Percentiles rank a stretch among this genome's conserved stretches.
These are phyloP conservation scores for Xanthoceras sorbifolium DNA, from an alignment of 345 rosid species.

Conservation along the genomic window DNA sequence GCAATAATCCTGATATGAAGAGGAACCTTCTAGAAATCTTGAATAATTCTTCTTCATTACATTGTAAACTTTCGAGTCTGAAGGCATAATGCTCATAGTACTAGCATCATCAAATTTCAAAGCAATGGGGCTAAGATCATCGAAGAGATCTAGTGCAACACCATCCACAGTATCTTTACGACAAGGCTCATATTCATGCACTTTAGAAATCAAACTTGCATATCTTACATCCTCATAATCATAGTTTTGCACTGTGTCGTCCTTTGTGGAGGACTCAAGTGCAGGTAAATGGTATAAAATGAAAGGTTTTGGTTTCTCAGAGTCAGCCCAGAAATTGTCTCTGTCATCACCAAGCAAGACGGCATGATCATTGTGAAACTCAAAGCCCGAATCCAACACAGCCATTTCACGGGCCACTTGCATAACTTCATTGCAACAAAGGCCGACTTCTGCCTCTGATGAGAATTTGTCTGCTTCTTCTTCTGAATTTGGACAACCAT, in stretches of 20 bases:
- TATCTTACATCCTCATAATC: conserved; percentile 15
- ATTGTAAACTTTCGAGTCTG: conserved; percentile 29
- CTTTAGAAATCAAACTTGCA: conserved; percentile 35
- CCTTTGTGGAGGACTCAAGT: conserved; percentile 3
- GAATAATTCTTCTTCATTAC: conserved; percentile 36
- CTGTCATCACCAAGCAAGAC: conserved; percentile 41
- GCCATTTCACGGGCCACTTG: conserved; percentile 39
- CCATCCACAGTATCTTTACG: conserved; percentile 9
- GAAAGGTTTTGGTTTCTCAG: conserved; percentile 32
- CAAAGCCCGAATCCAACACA: conserved; percentile 23
- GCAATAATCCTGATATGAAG: conserved; percentile 33
- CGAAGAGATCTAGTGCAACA: conserved; percentile 25
- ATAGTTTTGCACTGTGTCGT: neutral
- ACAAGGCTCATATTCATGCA: conserved; percentile 13
- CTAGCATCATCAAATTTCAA: conserved; percentile 33
- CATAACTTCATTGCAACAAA: conserved; percentile 35
- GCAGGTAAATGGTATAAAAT: conserved; percentile 30
- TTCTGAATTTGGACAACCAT: conserved; percentile 29
- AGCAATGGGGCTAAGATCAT: conserved; percentile 40
- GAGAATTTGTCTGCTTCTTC: conserved; percentile 25
- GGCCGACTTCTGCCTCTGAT: conserved; percentile 29
- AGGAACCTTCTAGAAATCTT: conserved; percentile 32
- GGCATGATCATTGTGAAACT: conserved; percentile 18
- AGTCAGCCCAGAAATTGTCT: conserved; percentile 24
- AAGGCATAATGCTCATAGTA: conserved; percentile 9